Base-by-base conservation (phyloP, 1,284 basidiomycete species). In the Melampsora larici-populina region DNA sequence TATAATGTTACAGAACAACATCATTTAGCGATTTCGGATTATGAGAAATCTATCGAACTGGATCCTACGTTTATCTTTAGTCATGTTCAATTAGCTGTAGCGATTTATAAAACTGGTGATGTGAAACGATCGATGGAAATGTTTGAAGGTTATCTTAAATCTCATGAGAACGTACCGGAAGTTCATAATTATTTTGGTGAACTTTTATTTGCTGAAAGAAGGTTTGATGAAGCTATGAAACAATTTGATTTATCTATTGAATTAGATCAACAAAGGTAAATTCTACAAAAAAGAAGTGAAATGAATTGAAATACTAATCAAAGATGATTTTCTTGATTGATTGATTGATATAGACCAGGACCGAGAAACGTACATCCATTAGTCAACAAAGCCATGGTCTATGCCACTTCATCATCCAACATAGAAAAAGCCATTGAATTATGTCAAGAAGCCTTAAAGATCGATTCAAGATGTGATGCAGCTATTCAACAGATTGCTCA, bases 361-460 rank as follows among this genome's bases (percentile, higher is more conserved):
- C 73, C 73, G 8, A 67, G 65, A 40, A 77, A 77, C 51, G 67
- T 64, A 17, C 36, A 69, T 40, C 92, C 96, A 0, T 87, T 97
- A 79, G 95, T 99, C 80, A 99, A 99, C 89, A 97, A 97, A 85
- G 95, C 96, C 26, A 89, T 99, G 33, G 91, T 98, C 70, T 92
- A 93, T 94, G 85, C 92, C 96, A 84, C 94, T 97, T 83, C 88
- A 93, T 74, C 60, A 21, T 62, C 64, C 21, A 55, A 76, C 18
- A 21, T 68, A 7, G 86, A 85, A 2, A 89, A 88, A 0, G 95
- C 95, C 9, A 94, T 97, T 84, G 85, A 87, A 33, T 91, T 94
- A 81, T 97, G 94, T 84, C 86, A 90, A 79, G 90, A 97, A 84
- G 97, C 97, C 0, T 86, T 99, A 51, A 86, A 87, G 67, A 89